These are phyloP conservation scores for Talaromyces sp. DNA, from an alignment of 2,329 filamentous ascomycete species.

Conservation along the genomic window DNA sequence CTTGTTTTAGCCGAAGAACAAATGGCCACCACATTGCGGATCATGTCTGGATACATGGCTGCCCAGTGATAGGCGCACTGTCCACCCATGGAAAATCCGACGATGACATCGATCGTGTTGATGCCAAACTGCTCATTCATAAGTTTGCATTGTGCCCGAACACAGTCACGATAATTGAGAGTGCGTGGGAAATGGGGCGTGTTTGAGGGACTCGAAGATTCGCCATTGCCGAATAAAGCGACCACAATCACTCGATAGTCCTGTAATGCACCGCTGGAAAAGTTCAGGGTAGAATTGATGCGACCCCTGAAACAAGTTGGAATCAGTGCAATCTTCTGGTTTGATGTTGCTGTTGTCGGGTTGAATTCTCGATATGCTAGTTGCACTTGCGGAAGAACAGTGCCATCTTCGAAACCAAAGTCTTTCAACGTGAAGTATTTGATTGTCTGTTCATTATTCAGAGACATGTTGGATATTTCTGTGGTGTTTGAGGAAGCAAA, in stretches of 20 bases:
- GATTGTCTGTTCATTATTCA: too few relatives aligned
- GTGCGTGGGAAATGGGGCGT: constrained; percentile 33
- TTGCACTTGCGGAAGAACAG: too few relatives aligned
- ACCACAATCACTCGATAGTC: constrained; percentile 44
- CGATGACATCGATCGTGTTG: constrained; percentile 34
- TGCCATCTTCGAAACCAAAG: too few relatives aligned
- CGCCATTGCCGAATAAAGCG: constrained; percentile 46
- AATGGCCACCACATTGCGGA: constrained; percentile 39
- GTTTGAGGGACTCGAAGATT: constrained; percentile 47
- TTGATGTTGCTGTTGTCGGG: too few relatives aligned
- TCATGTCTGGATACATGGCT: constrained; percentile 40
- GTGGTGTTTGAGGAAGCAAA: too few relatives aligned
- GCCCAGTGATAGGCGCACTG: constrained; percentile 48
- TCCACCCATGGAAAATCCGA: constrained; percentile 50
- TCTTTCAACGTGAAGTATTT: too few relatives aligned
- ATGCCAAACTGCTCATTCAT: constrained; percentile 34
- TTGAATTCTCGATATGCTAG: too few relatives aligned
- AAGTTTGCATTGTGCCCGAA: constrained; percentile 39
- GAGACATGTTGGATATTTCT: too few relatives aligned
- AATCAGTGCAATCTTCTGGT: too few relatives aligned
- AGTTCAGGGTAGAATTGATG: constrained; percentile 48
- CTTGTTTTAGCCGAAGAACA: constrained; percentile 45
- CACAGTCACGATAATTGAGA: constrained; percentile 42
- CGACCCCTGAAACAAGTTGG: constrained; percentile 50
- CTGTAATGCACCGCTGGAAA: constrained; percentile 38